A percentile compares a stretch with the other conserved stretches of the same genome.
These are phyloP conservation scores for Reutealis trisperma DNA, from an alignment of 345 rosid genomes.

Conservation along the genomic window DNA sequence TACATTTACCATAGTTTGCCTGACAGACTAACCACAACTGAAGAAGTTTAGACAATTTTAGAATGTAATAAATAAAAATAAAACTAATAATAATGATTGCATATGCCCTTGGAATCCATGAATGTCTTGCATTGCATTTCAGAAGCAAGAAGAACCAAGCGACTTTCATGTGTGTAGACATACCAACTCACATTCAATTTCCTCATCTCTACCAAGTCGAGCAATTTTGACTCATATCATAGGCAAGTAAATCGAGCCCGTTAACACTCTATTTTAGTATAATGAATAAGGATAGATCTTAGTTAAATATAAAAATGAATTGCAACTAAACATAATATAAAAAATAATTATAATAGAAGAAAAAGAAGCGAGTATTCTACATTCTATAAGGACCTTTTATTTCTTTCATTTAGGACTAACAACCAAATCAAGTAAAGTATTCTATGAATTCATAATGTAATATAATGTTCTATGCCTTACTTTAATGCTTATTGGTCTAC, in stretches of 20 bases:
- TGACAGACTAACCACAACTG: neutral
- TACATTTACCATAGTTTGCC: neutral
- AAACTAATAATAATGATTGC: conserved; percentile 6
- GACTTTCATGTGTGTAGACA: conserved; percentile 91
- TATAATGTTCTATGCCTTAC: no score
- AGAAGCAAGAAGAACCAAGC: conserved; percentile 96
- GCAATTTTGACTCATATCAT: conserved; percentile 58
- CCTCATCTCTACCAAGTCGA: conserved; percentile 77
- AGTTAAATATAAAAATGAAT: neutral
- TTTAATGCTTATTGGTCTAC: no score
- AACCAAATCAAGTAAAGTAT: no score
- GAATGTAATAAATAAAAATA: conserved; percentile 5
- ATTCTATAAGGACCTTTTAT: neutral
- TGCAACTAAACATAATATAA: neutral
- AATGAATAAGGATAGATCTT: neutral
- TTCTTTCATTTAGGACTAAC: neutral
- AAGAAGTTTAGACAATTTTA: conserved; percentile 4
- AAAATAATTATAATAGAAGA: conserved; percentile 13
- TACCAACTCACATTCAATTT: conserved; percentile 78
- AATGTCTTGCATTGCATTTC: conserved; percentile 94
- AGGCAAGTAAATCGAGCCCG: conserved; percentile 86
- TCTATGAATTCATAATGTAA: no score
- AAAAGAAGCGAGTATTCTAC: neutral
- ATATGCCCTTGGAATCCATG: conserved; percentile 81
- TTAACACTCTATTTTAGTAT: conserved; percentile 25